Percentiles rank a stretch among this genome's conserved stretches.
phyloP scores from a whole-genome alignment of 2,329 filamentous ascomycete genomes.

The Tolypocladium guangdongense region DNA sequence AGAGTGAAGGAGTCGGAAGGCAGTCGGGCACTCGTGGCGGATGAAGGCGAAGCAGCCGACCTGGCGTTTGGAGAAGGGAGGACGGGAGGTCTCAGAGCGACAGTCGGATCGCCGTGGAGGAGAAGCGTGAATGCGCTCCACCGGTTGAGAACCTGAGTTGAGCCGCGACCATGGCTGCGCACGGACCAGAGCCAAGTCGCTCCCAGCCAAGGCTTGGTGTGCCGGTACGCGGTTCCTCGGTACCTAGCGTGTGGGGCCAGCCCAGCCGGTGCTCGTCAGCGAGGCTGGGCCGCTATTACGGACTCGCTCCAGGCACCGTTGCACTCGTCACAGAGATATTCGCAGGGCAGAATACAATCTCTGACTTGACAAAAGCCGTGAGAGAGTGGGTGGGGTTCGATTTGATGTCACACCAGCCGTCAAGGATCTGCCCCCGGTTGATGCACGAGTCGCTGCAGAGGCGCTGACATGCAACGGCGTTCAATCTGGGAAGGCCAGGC shows the following conservation, averaged over 20 bases:
- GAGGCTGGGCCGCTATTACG: background rate
- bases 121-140: constrained; percentile 1
- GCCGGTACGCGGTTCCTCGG: background rate
- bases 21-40: background rate
- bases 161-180: background rate
- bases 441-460: background rate
- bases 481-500: background rate
- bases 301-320: too few relatives aligned
- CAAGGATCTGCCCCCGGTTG: too few relatives aligned
- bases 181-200: background rate
- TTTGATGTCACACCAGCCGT: too few relatives aligned
- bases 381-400: too few relatives aligned
- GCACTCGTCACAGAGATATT: too few relatives aligned
- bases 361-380: too few relatives aligned
- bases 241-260: too few relatives aligned
- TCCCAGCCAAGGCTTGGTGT: background rate
- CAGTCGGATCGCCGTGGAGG: background rate
- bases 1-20: background rate
- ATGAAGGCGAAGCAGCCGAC: background rate
- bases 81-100: background rate
- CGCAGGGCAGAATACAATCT: too few relatives aligned
- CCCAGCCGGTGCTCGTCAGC: background rate
- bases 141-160: background rate
- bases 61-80: background rate
- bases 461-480: background rate